A percentile compares a stretch with the other conserved stretches of the same genome.
phyloP scores from a whole-genome alignment of 2,329 filamentous ascomycete genomes.

The Curvularia hawaiiensis region DNA sequence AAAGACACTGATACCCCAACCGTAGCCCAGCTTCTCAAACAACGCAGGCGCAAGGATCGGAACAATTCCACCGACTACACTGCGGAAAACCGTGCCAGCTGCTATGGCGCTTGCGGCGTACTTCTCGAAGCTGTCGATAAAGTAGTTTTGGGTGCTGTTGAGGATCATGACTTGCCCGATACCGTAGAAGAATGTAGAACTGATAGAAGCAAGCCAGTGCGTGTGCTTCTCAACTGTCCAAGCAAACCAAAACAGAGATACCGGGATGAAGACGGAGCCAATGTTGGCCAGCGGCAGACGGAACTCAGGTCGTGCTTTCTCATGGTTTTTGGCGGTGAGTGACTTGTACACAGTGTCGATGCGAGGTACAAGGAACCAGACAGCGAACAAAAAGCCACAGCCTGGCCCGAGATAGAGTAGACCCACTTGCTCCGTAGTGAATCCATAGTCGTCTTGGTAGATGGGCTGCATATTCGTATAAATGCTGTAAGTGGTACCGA shows the following conservation, averaged over 20 bases:
- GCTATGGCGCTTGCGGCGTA: slow-evolving; percentile 58
- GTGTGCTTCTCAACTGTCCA: slow-evolving; percentile 51
- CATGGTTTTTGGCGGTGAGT: slow-evolving; percentile 49
- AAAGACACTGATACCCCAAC: slow-evolving; percentile 58
- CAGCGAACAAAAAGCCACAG: slow-evolving; percentile 50
- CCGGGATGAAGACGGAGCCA: slow-evolving; percentile 51
- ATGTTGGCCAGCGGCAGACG: slow-evolving; percentile 55
- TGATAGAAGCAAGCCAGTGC: slow-evolving; percentile 51
- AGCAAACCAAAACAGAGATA: slow-evolving; percentile 50
- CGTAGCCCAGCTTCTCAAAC: slow-evolving; percentile 54
- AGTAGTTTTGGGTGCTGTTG: slow-evolving; percentile 61
- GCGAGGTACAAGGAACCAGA: slow-evolving; percentile 53
- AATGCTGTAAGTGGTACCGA: slow-evolving; percentile 55
- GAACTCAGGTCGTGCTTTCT: slow-evolving; percentile 51
- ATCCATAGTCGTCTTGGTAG: slow-evolving; percentile 51
- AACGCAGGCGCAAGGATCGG: slow-evolving; percentile 53
- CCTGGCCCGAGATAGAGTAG: slow-evolving; percentile 54
- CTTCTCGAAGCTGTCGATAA: slow-evolving; percentile 58
- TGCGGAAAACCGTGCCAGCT: slow-evolving; percentile 55
- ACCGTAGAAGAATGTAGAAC: slow-evolving; percentile 55
- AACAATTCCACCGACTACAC: slow-evolving; percentile 54
- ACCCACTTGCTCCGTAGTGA: slow-evolving; percentile 54
- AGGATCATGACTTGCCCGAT: slow-evolving; percentile 60
- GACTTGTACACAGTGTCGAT: slow-evolving; percentile 56
- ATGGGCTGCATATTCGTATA: slow-evolving; percentile 57